phyloP scores from a whole-genome alignment of 129 eudicot genomes.

The Mikania micrantha region DNA sequence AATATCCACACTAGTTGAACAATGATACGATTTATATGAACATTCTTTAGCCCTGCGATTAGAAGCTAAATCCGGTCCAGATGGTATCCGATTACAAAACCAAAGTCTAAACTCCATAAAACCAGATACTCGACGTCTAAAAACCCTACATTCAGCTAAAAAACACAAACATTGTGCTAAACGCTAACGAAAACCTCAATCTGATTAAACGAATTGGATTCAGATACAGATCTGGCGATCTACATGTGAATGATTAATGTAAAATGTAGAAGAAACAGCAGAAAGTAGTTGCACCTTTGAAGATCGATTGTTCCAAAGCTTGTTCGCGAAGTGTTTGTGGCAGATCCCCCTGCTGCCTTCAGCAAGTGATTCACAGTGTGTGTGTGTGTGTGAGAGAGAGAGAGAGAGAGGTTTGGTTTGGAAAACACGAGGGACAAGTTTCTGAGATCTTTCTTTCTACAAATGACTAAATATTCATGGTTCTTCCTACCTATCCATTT shows the following conservation, averaged over 20 bases:
- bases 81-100: slow-evolving; percentile 14
- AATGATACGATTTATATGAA: neutral
- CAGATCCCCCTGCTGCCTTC: neutral
- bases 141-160: slow-evolving; percentile 7
- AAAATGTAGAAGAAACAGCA: neutral
- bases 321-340: neutral
- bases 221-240: slow-evolving; percentile 25
- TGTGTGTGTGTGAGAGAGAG: neutral
- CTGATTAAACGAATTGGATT: neutral
- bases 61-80: slow-evolving; percentile 10
- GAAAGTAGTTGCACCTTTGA: slow-evolving; percentile 11
- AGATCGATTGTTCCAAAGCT: slow-evolving; percentile 24
- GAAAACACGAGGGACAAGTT: slow-evolving; percentile 1
- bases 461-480: slow-evolving; percentile 12
- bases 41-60: slow-evolving; percentile 6
- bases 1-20: neutral
- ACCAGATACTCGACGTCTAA: neutral
- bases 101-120: neutral
- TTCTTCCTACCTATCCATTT: neutral
- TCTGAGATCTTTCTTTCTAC: slow-evolving; percentile 20
- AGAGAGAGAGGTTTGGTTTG: neutral
- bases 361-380: slow-evolving; percentile 7
- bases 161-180: slow-evolving; percentile 9
- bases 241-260: neutral
- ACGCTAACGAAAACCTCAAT: slow-evolving; percentile 9